These are phyloP conservation scores for Trypanosoma conorhini DNA, from an alignment of 208 protist genomes.

Conservation along the genomic window DNA sequence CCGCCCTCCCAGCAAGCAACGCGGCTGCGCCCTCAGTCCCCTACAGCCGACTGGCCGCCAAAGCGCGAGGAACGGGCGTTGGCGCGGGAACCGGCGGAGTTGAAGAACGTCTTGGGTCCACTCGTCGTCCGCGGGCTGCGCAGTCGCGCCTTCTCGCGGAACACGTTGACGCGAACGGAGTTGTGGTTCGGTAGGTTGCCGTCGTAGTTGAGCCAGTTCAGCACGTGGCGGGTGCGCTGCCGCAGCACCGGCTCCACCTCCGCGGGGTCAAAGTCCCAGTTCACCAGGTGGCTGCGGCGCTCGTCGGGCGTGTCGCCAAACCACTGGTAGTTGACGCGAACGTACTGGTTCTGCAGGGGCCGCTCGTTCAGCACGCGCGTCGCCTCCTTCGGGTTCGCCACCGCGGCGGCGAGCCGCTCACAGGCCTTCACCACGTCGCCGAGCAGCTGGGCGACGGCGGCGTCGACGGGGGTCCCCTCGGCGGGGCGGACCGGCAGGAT, in stretches of 20 bases:
- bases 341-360: slow-evolving; percentile 87
- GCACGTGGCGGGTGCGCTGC: slow-evolving; percentile 66
- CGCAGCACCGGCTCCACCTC: slow-evolving; percentile 52
- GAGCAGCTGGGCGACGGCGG: slow-evolving; percentile 49
- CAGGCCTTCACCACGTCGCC: slow-evolving; percentile 55
- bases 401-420: slow-evolving; percentile 57
- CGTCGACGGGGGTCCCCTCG: slow-evolving; percentile 26
- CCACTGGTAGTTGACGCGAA: slow-evolving; percentile 92
- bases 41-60: slow-evolving; percentile 34
- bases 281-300: slow-evolving; percentile 78
- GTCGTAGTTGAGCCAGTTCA: slow-evolving; percentile 89
- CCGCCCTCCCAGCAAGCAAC: background rate
- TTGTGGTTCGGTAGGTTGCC: slow-evolving; percentile 82
- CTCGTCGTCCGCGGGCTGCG: slow-evolving; percentile 46
- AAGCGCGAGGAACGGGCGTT: slow-evolving; percentile 79
- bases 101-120: slow-evolving; percentile 78
- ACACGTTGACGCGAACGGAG: slow-evolving; percentile 72
- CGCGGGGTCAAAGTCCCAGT: slow-evolving; percentile 82
- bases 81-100: slow-evolving; percentile 75
- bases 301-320: slow-evolving; percentile 89
- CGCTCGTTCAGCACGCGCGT: slow-evolving; percentile 77
- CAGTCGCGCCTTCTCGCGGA: slow-evolving; percentile 67
- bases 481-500: slow-evolving; percentile 50
- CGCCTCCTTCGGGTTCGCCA: slow-evolving; percentile 61
- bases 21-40: slow-evolving; percentile 4